Percentiles rank a stretch among this genome's conserved stretches.
These are phyloP conservation scores for Colletotrichum simmondsii DNA, from an alignment of 2,329 filamentous ascomycete species.

Conservation along the genomic window DNA sequence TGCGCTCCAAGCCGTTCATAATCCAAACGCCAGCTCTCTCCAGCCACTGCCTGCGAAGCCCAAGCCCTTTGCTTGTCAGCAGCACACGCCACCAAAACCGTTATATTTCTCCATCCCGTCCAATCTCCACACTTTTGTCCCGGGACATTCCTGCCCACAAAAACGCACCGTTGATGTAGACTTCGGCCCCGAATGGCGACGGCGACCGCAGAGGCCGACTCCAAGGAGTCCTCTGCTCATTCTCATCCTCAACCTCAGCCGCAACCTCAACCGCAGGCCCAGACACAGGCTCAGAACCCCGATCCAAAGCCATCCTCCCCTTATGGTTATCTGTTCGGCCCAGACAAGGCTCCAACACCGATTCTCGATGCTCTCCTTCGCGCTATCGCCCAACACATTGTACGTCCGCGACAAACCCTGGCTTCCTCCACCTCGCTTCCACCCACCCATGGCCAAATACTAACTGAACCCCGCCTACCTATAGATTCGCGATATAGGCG, in stretches of 20 bases:
- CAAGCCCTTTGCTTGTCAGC: constrained; percentile 2
- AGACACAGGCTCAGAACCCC: not conserved
- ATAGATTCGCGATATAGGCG: constrained; percentile 68
- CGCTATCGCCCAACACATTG: constrained; percentile 76
- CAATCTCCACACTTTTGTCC: constrained; percentile 21
- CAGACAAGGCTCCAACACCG: constrained; percentile 74
- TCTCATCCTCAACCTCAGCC: constrained; percentile 10
- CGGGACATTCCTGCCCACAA: constrained; percentile 23
- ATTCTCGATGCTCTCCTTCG: constrained; percentile 75
- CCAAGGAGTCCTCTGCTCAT: constrained; percentile 33
- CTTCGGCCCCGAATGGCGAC: constrained; percentile 34
- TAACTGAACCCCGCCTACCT: constrained; percentile 35
- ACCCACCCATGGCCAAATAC: constrained; percentile 25
- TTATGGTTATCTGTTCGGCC: constrained; percentile 76
- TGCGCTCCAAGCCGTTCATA: not conserved
- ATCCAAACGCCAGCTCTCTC: not conserved
- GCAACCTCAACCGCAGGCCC: not conserved
- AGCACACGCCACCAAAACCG: constrained; percentile 19
- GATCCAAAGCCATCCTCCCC: constrained; percentile 10
- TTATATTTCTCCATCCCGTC: constrained; percentile 16
- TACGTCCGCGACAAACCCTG: constrained; percentile 54
- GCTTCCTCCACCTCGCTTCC: constrained; percentile 22
- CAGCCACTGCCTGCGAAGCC: not conserved
- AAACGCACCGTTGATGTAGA: constrained; percentile 29
- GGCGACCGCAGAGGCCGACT: constrained; percentile 34